A percentile compares a stretch with the other conserved stretches of the same genome.
These are phyloP conservation scores for Elsinoe arachidis DNA, from an alignment of 2,329 filamentous ascomycete species.

Conservation along the genomic window DNA sequence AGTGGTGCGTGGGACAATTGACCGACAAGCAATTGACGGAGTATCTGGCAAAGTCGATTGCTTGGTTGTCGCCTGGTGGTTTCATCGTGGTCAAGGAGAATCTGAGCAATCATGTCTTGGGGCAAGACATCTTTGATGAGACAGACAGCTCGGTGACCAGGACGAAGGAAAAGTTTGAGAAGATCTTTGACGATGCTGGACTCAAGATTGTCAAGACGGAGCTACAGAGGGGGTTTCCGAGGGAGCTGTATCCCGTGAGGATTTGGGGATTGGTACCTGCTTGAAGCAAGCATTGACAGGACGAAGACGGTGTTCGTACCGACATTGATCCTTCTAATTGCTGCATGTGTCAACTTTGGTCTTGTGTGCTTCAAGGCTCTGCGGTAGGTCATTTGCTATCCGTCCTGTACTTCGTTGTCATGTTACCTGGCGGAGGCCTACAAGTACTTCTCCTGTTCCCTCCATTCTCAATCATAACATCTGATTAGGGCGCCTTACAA, in stretches of 20 bases:
- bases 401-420: too few species aligned
- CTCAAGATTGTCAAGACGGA: slow-evolving; percentile 62
- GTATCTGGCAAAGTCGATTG: slow-evolving; percentile 56
- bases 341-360: background rate
- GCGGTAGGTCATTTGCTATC: too few species aligned
- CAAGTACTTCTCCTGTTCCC: too few species aligned
- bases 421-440: too few species aligned
- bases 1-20: slow-evolving; percentile 83
- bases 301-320: too few species aligned
- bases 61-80: slow-evolving; percentile 39
- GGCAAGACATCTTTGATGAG: slow-evolving; percentile 63
- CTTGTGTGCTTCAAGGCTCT: too few species aligned
- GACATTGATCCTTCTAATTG: background rate
- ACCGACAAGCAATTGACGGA: slow-evolving; percentile 62
- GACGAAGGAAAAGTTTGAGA: slow-evolving; percentile 61
- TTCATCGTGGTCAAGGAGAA: slow-evolving; percentile 78
- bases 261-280: slow-evolving; percentile 64
- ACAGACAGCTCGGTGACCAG: slow-evolving; percentile 71
- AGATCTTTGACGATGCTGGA: slow-evolving; percentile 60
- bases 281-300: too few species aligned
- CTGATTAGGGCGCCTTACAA: too few species aligned
- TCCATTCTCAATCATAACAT: too few species aligned
- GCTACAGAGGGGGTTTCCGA: slow-evolving; percentile 63
- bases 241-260: slow-evolving; percentile 61
- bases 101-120: slow-evolving; percentile 44